A percentile compares a stretch with the other conserved stretches of the same genome.
phyloP scores from a whole-genome alignment of 208 protist species.

The Phytomonas francai region DNA sequence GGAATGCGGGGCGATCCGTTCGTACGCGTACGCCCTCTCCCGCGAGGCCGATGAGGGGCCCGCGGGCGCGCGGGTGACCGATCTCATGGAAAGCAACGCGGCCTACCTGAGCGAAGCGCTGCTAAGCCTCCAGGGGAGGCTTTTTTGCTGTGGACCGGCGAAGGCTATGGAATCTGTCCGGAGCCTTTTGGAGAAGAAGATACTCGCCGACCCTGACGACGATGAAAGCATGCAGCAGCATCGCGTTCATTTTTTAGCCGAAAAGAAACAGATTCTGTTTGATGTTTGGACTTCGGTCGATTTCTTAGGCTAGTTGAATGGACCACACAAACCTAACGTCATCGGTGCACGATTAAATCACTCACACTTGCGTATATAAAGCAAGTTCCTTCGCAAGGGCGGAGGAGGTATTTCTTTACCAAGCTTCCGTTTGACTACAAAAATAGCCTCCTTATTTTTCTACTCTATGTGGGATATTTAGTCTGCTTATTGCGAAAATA shows the following conservation, averaged over 20 bases:
- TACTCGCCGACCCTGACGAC: constrained; percentile 54
- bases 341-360: background rate
- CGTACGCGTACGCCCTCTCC: constrained; percentile 60
- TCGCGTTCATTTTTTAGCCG: constrained; percentile 44
- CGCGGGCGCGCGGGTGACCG: constrained; percentile 41
- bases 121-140: constrained; percentile 16
- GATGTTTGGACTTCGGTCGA: constrained; percentile 66
- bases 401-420: background rate
- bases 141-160: constrained; percentile 74
- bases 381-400: background rate
- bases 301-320: constrained; percentile 27
- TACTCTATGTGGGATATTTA: background rate
- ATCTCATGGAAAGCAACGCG: constrained; percentile 35
- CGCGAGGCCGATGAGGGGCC: constrained; percentile 12
- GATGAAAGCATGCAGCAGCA: constrained; percentile 69
- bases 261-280: constrained; percentile 51
- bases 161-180: constrained; percentile 43
- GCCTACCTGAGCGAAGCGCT: constrained; percentile 22
- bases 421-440: background rate
- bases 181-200: constrained; percentile 23
- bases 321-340: background rate
- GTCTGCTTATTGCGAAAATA: background rate
- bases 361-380: background rate
- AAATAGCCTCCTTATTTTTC: background rate
- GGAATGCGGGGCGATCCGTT: constrained; percentile 28